A percentile compares a stretch with the other conserved stretches of the same genome.
phyloP scores from a whole-genome alignment of 192 early-diverging fungal genomes.

The Piromyces finnis region DNA sequence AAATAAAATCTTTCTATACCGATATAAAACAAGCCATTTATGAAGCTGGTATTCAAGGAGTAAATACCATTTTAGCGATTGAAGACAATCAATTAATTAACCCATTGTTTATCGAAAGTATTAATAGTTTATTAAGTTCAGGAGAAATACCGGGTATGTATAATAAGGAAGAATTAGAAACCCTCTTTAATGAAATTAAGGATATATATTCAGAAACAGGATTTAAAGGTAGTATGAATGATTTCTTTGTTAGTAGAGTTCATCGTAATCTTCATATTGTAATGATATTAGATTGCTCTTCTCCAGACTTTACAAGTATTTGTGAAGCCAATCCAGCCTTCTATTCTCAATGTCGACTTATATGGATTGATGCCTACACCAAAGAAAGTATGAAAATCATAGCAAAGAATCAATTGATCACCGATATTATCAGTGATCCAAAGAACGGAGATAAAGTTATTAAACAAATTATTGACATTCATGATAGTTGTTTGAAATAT shows the following conservation, averaged over 20 bases:
- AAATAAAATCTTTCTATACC: conserved; percentile 15
- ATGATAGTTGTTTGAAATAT: conserved; percentile 5
- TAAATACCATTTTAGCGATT: conserved; percentile 20
- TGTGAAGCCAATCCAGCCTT: conserved; percentile 40
- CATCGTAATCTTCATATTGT: conserved; percentile 27
- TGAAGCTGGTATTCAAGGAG: conserved; percentile 13
- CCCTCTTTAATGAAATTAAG: conserved; percentile 13
- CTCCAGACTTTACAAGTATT: conserved; percentile 8
- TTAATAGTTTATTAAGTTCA: conserved; percentile 32
- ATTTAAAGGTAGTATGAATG: conserved; percentile 25
- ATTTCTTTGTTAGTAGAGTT: conserved; percentile 27
- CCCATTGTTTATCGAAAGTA: conserved; percentile 18
- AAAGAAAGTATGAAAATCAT: conserved; percentile 19
- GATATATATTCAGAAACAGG: conserved; percentile 24
- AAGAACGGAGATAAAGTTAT: conserved; percentile 6
- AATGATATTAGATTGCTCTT: conserved; percentile 21
- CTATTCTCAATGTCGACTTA: conserved; percentile 25
- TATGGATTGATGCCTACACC: conserved; percentile 26
- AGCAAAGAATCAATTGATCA: conserved; percentile 3
- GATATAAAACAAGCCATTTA: conserved; percentile 30
- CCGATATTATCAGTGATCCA: neutral
- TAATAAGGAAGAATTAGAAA: conserved; percentile 28
- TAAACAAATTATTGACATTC: conserved; percentile 11
- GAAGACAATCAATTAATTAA: conserved; percentile 32
- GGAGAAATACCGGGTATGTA: conserved; percentile 34